phyloP scores from a whole-genome alignment of 768 basidiomycete species.

The Rhodotorula diobovata region DNA sequence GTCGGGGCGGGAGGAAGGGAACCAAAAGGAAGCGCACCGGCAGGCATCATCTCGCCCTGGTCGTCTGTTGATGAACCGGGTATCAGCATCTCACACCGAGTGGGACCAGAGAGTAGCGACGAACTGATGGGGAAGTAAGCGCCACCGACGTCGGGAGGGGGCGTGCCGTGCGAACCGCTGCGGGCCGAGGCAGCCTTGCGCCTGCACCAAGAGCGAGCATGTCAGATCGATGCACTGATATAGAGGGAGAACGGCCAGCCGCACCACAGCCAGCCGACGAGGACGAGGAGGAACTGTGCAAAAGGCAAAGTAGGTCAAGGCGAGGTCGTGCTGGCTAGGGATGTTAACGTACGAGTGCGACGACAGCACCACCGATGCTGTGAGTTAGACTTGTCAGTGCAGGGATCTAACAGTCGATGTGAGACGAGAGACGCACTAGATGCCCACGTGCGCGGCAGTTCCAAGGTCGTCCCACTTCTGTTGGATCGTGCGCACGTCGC shows the following conservation, averaged over 20 bases:
- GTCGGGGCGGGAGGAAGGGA: background rate
- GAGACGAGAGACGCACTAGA: background rate
- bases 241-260: background rate
- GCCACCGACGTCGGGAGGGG: background rate
- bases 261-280: constrained; percentile 24
- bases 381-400: too few species aligned
- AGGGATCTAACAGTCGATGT: too few species aligned
- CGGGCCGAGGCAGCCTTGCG: background rate
- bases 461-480: constrained; percentile 19
- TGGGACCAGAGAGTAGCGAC: background rate
- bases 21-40: background rate
- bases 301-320: too few species aligned
- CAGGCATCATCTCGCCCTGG: background rate
- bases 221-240: background rate
- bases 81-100: background rate
- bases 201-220: background rate
- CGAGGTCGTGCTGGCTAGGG: too few species aligned
- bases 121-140: constrained; percentile 3
- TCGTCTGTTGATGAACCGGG: background rate
- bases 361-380: constrained; percentile 7
- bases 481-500: background rate
- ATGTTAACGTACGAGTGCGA: constrained; percentile 1
- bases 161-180: background rate
- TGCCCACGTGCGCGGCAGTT: background rate
- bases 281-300: constrained; percentile 24